phyloP scores from a whole-genome alignment of 306 rosid genomes.

The Leucaena leucocephala region DNA sequence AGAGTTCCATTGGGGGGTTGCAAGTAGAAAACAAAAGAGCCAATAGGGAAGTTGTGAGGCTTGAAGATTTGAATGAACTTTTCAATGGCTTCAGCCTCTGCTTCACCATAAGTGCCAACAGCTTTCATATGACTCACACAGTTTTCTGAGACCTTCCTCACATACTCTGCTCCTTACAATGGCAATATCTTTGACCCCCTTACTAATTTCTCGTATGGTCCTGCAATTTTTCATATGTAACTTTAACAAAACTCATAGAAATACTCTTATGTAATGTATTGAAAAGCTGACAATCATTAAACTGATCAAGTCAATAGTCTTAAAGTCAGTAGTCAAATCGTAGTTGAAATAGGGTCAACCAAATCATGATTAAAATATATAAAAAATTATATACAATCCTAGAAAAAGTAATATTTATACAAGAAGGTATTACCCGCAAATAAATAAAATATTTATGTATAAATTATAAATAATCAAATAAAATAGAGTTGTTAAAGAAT shows the following conservation, averaged over 20 bases:
- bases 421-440: too few species aligned
- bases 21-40: conserved; percentile 66
- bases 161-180: conserved; percentile 60
- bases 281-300: too few species aligned
- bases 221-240: conserved; percentile 33
- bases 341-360: too few species aligned
- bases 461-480: too few species aligned
- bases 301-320: too few species aligned
- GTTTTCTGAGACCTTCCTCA: conserved; percentile 72
- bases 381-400: too few species aligned
- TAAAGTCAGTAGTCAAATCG: too few species aligned
- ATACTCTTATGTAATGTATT: background rate
- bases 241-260: background rate
- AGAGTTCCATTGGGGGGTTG: conserved; percentile 63
- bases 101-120: conserved; percentile 60
- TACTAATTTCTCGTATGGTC: conserved; percentile 68
- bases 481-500: too few species aligned
- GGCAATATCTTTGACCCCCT: conserved; percentile 54
- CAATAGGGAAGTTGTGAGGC: conserved; percentile 52
- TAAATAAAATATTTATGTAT: too few species aligned
- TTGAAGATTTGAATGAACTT: conserved; percentile 59
- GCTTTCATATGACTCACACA: conserved; percentile 66
- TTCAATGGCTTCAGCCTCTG: conserved; percentile 65
- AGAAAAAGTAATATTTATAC: too few species aligned
- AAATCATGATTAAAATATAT: too few species aligned